phyloP scores from a whole-genome alignment of 2,329 filamentous ascomycete species.

The Alternaria novae-zelandiae region DNA sequence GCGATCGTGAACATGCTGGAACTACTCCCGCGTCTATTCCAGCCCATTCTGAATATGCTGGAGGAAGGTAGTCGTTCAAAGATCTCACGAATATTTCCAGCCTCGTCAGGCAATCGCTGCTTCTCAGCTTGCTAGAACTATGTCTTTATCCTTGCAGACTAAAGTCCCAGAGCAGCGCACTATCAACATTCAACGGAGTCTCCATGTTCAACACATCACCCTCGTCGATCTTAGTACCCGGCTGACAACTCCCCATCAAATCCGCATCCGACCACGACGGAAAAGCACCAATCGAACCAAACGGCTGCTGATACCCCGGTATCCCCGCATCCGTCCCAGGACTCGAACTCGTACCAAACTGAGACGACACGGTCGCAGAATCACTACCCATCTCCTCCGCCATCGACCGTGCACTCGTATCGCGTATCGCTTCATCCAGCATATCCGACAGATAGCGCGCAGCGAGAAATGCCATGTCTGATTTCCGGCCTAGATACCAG shows the following conservation, averaged over 20 bases:
- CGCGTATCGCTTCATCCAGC: conserved; percentile 11
- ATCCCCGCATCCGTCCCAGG: not conserved
- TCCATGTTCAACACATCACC: not conserved
- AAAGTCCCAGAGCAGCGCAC: not conserved
- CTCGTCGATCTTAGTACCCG: not conserved
- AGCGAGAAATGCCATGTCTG: conserved; percentile 56
- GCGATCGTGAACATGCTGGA: too few relatives aligned
- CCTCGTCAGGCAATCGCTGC: not conserved
- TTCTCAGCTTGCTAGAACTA: too few relatives aligned
- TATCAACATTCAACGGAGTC: not conserved
- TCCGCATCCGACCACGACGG: not conserved
- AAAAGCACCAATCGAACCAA: not conserved
- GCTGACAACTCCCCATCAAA: not conserved
- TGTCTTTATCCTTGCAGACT: not conserved
- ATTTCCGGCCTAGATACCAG: conserved; percentile 62
- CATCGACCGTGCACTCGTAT: not conserved
- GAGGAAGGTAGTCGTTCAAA: not conserved
- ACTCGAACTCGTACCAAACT: not conserved
- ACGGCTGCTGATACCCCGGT: not conserved
- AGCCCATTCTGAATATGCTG: not conserved
- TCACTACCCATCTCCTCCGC: not conserved
- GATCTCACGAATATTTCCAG: not conserved
- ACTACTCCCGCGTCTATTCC: too few relatives aligned
- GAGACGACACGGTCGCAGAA: not conserved
- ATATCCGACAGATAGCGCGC: conserved; percentile 41